A percentile compares a stretch with the other conserved stretches of the same genome.
phyloP scores from a whole-genome alignment of 2,329 filamentous ascomycete species.

The Ceratocystis colombiana region DNA sequence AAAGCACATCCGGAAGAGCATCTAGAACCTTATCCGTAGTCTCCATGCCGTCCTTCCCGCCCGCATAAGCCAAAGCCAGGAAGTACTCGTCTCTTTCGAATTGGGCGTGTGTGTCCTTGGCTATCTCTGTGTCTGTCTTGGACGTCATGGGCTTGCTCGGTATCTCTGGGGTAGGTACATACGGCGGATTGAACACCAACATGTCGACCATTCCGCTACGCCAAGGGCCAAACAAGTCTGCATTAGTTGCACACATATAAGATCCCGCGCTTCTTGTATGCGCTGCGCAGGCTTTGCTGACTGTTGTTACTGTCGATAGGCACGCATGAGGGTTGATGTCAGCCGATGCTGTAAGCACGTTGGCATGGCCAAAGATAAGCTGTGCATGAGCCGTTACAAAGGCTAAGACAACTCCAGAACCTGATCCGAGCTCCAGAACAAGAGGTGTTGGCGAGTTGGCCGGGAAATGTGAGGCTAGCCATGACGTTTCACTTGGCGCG shows the following conservation, averaged over 20 bases:
- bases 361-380: conserved; percentile 59
- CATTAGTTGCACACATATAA: conserved; percentile 58
- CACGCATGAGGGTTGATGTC: conserved; percentile 85
- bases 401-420: conserved; percentile 86
- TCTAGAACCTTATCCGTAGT: conserved; percentile 71
- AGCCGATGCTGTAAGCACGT: conserved; percentile 62
- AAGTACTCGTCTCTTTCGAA: conserved; percentile 79
- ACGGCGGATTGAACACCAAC: conserved; percentile 92
- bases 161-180: conserved; percentile 74
- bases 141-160: conserved; percentile 42
- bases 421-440: conserved; percentile 77
- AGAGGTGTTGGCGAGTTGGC: conserved; percentile 42
- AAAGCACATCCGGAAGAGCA: conserved; percentile 55
- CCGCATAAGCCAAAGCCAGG: conserved; percentile 77
- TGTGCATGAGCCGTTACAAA: conserved; percentile 70
- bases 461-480: conserved; percentile 55
- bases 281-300: conserved; percentile 33
- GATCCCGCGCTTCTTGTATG: conserved; percentile 27
- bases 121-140: conserved; percentile 27
- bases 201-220: conserved; percentile 54
- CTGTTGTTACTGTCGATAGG: conserved; percentile 60
- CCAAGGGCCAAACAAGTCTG: conserved; percentile 58
- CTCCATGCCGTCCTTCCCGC: conserved; percentile 86
- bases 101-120: conserved; percentile 33
- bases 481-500: conserved; percentile 54